Evolutionary conservation across 176 grass and related monocot species (phyloP).

Genomic region (Juncus effusus): DNA sequence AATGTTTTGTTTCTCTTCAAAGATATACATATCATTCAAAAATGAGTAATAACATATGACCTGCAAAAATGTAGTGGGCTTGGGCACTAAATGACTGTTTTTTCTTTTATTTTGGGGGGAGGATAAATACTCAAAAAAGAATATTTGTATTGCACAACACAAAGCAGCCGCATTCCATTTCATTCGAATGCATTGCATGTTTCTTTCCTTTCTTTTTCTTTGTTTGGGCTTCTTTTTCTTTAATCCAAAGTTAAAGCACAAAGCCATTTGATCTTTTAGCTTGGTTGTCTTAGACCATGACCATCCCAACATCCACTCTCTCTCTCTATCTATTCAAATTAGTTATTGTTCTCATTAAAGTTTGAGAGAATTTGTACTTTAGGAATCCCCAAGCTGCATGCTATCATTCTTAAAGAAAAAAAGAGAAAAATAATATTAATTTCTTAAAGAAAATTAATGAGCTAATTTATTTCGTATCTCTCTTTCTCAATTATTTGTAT

Average conservation of each 20-base stretch:
- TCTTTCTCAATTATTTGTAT: too few relatives aligned
- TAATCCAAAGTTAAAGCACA: constrained; percentile 48
- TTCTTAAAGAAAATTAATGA: too few relatives aligned
- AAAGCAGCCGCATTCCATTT: constrained; percentile 35
- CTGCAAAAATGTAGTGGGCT: neutral
- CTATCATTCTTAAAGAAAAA: constrained; percentile 23
- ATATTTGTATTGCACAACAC: constrained; percentile 9
- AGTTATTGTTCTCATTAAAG: constrained; percentile 40
- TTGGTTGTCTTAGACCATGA: constrained; percentile 42
- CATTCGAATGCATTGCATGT: constrained; percentile 19
- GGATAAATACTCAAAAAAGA: neutral
- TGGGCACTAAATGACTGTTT: neutral
- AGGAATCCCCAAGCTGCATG: constrained; percentile 43
- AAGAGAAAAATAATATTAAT: too few relatives aligned
- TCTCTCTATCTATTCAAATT: neutral
- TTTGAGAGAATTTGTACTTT: constrained; percentile 44
- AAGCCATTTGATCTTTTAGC: constrained; percentile 31
- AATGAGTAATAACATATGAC: neutral
- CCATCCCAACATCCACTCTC: constrained; percentile 29
- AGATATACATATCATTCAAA: neutral
- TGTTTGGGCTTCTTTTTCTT: constrained; percentile 36
- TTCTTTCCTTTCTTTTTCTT: constrained; percentile 27
- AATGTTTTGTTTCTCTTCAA: neutral
- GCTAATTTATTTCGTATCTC: too few relatives aligned
- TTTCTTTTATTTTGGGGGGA: neutral